Percentiles rank a stretch among this genome's conserved stretches.
Conservation (phyloP, 768 basidiomycete genomes). For the Symmetrospora coprosmae region DNA sequence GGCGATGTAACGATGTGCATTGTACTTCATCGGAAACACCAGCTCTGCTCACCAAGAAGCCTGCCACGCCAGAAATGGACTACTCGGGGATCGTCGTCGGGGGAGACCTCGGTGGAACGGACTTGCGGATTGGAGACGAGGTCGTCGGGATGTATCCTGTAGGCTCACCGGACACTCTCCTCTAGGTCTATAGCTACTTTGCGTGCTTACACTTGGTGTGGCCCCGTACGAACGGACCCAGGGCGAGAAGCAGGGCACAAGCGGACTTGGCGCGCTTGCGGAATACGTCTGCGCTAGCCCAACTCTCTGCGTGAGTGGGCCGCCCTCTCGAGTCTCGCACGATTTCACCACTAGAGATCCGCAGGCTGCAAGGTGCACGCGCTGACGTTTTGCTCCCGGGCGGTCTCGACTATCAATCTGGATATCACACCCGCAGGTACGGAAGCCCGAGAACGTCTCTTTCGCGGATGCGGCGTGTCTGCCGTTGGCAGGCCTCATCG, state of each 20-base stretch:
- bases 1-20: conserved; percentile 41
- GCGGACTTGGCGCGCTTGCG: conserved; percentile 47
- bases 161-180: conserved; percentile 28
- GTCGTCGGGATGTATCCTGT: conserved; percentile 49
- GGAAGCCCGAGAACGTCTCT: conserved; percentile 44
- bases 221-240: not conserved
- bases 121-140: conserved; percentile 48
- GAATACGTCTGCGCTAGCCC: conserved; percentile 47
- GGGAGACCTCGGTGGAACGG: conserved; percentile 42
- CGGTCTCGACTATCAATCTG: no score
- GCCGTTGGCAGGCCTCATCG: conserved; percentile 48
- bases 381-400: no score
- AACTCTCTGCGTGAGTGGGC: conserved; percentile 37
- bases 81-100: conserved; percentile 50
- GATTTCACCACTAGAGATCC: no score
- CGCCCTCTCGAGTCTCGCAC: no score
- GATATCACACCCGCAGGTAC: not conserved
- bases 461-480: conserved; percentile 52
- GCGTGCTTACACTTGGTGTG: not conserved
- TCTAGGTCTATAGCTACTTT: no score
- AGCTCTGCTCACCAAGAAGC: conserved; percentile 42
- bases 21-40: no score
- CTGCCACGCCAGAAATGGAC: conserved; percentile 50
- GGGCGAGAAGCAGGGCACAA: conserved; percentile 33
- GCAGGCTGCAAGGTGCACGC: no score